Evolutionary conservation across 2,329 filamentous ascomycete species (phyloP), one percentile per base, ranked within the genome.

Genomic region (Calonectria naviculata): DNA sequence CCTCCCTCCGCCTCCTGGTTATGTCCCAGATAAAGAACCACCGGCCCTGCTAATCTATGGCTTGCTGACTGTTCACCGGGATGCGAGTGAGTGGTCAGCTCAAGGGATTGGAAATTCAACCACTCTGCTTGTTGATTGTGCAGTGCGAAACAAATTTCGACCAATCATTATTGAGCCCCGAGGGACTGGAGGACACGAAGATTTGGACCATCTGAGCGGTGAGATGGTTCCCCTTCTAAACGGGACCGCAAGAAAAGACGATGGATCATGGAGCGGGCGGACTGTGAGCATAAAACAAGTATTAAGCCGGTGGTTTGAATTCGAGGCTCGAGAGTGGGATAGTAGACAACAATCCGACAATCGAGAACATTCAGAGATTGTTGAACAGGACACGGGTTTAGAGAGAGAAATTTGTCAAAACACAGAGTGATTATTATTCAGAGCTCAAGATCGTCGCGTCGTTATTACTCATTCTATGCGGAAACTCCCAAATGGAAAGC

Each of bases 51-150:
- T 94, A 1, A 82, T 93, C 1, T 93, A 94, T 75, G 91, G 92
- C 62, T 86, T 93, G 47, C 78, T 95, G 19, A 84, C 87, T 24
- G 81, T 93, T 47, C 94, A 95, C 80, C 87, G 89, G 28, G 87
- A 89, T 65, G 93, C 92, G 0, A 91, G 91, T 72, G 92, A 94
- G 71, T 95, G 93, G 89, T 95, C 92, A 62, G 93, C 91, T 0
- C 93, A 95, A 81, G 94, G 93, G 0, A 80, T 95, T 15, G 87
- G 89, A 24, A 87, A 87, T 68, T 92, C 91, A 1, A 85, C 91
- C n/a, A 87, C 93, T 2, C 83, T 85, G 0, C 81, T 93, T 2
- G 87, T 94, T 10, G 93, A 94, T 69, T 87, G 89, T 2, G 91
- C 91, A 0, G 77, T 78, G 41, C 84, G 86, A 21, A 80, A 82